Percentiles rank a stretch among this genome's conserved stretches.
phyloP scores from a whole-genome alignment of 2,329 filamentous ascomycete genomes.

The Alternaria ventricosa region DNA sequence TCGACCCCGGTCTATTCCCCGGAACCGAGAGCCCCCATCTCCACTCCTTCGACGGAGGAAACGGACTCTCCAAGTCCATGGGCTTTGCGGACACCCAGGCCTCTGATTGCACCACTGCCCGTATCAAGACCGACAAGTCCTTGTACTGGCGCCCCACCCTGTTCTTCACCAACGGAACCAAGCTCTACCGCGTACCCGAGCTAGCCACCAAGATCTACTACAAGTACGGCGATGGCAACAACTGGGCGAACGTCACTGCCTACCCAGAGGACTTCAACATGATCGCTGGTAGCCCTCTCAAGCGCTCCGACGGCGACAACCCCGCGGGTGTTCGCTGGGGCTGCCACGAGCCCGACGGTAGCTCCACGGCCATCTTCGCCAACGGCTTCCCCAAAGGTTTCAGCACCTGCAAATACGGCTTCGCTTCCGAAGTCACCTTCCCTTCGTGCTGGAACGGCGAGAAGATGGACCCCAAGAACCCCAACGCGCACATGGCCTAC shows the following conservation, averaged over 20 bases:
- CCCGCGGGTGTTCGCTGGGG: slow-evolving; percentile 42
- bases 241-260: slow-evolving; percentile 44
- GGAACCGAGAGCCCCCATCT: slow-evolving; percentile 44
- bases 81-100: slow-evolving; percentile 35
- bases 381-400: slow-evolving; percentile 48
- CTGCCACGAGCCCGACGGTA: slow-evolving; percentile 36
- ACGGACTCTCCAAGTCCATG: slow-evolving; percentile 36
- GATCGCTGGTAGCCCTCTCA: slow-evolving; percentile 43
- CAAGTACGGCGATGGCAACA: slow-evolving; percentile 44
- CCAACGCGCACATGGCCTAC: slow-evolving; percentile 50
- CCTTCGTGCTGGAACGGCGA: slow-evolving; percentile 49
- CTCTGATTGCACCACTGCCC: slow-evolving; percentile 45
- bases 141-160: slow-evolving; percentile 49
- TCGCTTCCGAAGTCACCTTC: slow-evolving; percentile 46
- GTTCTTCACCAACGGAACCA: slow-evolving; percentile 46
- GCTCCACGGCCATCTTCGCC: slow-evolving; percentile 31
- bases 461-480: slow-evolving; percentile 39
- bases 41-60: slow-evolving; percentile 49
- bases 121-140: slow-evolving; percentile 47
- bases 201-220: slow-evolving; percentile 48
- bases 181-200: slow-evolving; percentile 46
- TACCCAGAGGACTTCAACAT: slow-evolving; percentile 48
- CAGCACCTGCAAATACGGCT: slow-evolving; percentile 45
- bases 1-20: slow-evolving; percentile 46
- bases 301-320: slow-evolving; percentile 39